Evolutionary conservation across 164 flowering plant genomes (phyloP), one percentile per base, ranked within the genome.

Genomic region (Hamamelis virginiana): DNA sequence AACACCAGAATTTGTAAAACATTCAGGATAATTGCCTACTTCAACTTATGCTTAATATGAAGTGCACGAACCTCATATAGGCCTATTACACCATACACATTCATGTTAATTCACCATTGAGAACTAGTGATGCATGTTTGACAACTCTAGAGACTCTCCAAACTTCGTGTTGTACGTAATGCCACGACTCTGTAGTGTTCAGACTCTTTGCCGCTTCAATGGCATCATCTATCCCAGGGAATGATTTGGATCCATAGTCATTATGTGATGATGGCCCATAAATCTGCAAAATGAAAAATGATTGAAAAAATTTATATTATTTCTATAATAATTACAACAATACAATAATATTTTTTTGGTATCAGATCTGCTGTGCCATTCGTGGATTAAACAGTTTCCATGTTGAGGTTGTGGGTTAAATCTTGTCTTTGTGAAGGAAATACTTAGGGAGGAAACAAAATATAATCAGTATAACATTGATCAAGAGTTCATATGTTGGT

Each of bases 111-210:
- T 76, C 53, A 22, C 91, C 91, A 46, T 45, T 65, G 50, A 90
- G 87, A 67, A 87, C 84, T 65, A 79, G 78, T 3, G 92, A 76
- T 62, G 86, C 91, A 21, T 90, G 86, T 65, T 70, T 84, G 61
- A 90, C 69, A 38, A 75, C 92, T 77, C 96, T 85, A 18, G 92
- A 77, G 61, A 82, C 91, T 78, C 91, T 80, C 91, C 91, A 88
- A 50, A 90, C 68, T 80, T 88, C 84, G 74, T 87, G 96, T 69
- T 88, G 92, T 44, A 87, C 90, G 28, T 15, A 28, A 43, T 28
- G 73, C 92, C 92, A 88, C 16, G 88, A 75, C 22, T 87, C 86
- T 46, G 43, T 0, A 0, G 86, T 78, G 70, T 80, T 83, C 68
- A 77, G 62, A 62, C 33, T 77, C 76, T 74, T 81, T 53, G 91